Evolutionary conservation across 352 stramenopile species (phyloP).

Genomic region (Discostella stelligera): DNA sequence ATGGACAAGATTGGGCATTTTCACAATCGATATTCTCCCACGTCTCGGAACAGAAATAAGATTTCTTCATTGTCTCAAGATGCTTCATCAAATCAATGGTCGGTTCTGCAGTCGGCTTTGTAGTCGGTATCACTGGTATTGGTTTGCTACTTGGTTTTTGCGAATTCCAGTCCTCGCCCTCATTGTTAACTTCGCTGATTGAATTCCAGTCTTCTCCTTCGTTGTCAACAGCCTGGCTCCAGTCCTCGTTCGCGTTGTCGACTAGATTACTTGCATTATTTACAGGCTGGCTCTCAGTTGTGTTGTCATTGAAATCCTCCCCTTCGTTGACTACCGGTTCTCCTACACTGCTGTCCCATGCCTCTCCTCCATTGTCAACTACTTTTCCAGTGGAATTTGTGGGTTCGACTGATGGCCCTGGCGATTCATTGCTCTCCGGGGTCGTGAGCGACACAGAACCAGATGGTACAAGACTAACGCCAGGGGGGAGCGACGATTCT

Average conservation of each 20-base stretch:
- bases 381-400: neutral
- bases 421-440: neutral
- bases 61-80: constrained; percentile 48
- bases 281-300: constrained; percentile 6
- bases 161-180: constrained; percentile 15
- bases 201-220: constrained; percentile 32
- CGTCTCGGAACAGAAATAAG: constrained; percentile 45
- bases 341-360: neutral
- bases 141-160: constrained; percentile 19
- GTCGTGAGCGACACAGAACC: neutral
- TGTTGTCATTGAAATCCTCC: constrained; percentile 20
- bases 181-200: constrained; percentile 15
- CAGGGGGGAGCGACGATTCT: constrained; percentile 1
- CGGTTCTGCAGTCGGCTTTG: constrained; percentile 39
- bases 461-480: constrained; percentile 4
- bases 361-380: neutral
- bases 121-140: constrained; percentile 27
- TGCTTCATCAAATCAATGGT: constrained; percentile 53
- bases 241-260: constrained; percentile 19
- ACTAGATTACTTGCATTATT: constrained; percentile 11
- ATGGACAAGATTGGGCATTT: constrained; percentile 50
- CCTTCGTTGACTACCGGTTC: constrained; percentile 26
- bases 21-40: constrained; percentile 60
- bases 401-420: neutral
- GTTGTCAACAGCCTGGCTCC: constrained; percentile 23